Evolutionary conservation across 2,329 filamentous ascomycete species (phyloP).

Genomic region (Ceratocystis destructans): DNA sequence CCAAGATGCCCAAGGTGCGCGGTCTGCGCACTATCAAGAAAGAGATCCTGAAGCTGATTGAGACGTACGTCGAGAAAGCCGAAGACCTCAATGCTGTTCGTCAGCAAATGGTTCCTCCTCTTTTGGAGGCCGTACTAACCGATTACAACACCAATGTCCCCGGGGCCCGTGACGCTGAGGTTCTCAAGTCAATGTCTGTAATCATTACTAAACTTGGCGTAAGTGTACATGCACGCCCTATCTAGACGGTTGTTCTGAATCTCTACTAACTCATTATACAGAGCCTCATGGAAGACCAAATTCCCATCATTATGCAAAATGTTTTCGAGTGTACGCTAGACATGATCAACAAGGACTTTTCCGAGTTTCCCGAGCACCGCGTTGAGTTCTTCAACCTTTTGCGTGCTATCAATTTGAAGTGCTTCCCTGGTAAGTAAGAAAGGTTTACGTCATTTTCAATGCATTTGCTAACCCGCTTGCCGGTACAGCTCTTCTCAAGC

Average conservation of each 20-base stretch:
- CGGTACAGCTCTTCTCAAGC: conserved; percentile 58
- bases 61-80: conserved; percentile 95
- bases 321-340: conserved; percentile 97
- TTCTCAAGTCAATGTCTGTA: conserved; percentile 92
- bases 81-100: conserved; percentile 92
- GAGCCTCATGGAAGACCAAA: conserved; percentile 95
- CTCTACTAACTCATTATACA: conserved; percentile 30
- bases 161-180: conserved; percentile 89
- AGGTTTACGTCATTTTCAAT: background rate
- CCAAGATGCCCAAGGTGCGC: conserved; percentile 93
- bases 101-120: conserved; percentile 84
- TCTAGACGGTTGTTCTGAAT: conserved; percentile 19
- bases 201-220: conserved; percentile 94
- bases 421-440: conserved; percentile 57
- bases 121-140: conserved; percentile 82
- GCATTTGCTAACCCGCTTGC: conserved; percentile 7
- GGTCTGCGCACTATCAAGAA: conserved; percentile 97
- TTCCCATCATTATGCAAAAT: conserved; percentile 94
- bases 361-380: conserved; percentile 93
- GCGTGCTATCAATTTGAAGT: conserved; percentile 89
- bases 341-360: conserved; percentile 99
- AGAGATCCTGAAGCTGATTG: conserved; percentile 95
- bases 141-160: conserved; percentile 97
- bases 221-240: conserved; percentile 33
- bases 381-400: conserved; percentile 99